Percentiles rank a stretch among this genome's conserved stretches.
Evolutionary conservation across 495 filamentous ascomycete genomes (phyloP).

Genomic region (Penicillium psychrofluorescens): DNA sequence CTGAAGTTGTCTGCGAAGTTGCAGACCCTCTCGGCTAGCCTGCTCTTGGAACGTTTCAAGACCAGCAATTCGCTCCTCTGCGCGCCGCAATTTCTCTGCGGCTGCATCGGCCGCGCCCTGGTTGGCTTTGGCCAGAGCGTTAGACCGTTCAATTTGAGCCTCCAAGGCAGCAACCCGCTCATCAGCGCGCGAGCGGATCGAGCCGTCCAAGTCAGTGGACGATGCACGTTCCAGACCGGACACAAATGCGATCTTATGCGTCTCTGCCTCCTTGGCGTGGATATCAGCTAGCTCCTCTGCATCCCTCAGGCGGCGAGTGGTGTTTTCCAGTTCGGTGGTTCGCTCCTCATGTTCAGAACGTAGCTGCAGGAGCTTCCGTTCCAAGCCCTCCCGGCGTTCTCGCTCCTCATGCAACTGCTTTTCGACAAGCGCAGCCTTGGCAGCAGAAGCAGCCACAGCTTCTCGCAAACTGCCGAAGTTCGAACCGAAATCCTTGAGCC

Average conservation of each 20-base stretch:
- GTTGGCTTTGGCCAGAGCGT: slow-evolving; percentile 73
- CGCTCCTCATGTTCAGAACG: slow-evolving; percentile 80
- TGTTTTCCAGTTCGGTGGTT: slow-evolving; percentile 69
- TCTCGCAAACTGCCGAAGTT: slow-evolving; percentile 69
- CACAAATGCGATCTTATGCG: slow-evolving; percentile 77
- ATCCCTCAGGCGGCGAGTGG: slow-evolving; percentile 67
- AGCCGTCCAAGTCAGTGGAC: slow-evolving; percentile 37
- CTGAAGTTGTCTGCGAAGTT: slow-evolving; percentile 83
- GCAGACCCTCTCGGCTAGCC: slow-evolving; percentile 82
- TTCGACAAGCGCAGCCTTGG: slow-evolving; percentile 68
- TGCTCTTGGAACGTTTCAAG: slow-evolving; percentile 97
- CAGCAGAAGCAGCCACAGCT: slow-evolving; percentile 69
- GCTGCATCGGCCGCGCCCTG: slow-evolving; percentile 85
- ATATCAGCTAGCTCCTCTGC: slow-evolving; percentile 87
- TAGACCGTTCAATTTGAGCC: slow-evolving; percentile 70
- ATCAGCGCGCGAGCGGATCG: slow-evolving; percentile 50
- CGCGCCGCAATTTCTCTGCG: slow-evolving; percentile 79
- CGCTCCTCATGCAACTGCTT: slow-evolving; percentile 81
- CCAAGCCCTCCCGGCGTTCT: slow-evolving; percentile 64
- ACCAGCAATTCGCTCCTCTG: slow-evolving; percentile 92
- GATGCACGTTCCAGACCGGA: slow-evolving; percentile 65
- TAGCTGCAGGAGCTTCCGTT: slow-evolving; percentile 71
- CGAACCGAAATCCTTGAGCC: slow-evolving; percentile 61
- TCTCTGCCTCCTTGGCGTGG: slow-evolving; percentile 77
- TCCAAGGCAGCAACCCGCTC: slow-evolving; percentile 75